Conservation (phyloP, 345 rosid species). For the Hirschfeldia incana region DNA sequence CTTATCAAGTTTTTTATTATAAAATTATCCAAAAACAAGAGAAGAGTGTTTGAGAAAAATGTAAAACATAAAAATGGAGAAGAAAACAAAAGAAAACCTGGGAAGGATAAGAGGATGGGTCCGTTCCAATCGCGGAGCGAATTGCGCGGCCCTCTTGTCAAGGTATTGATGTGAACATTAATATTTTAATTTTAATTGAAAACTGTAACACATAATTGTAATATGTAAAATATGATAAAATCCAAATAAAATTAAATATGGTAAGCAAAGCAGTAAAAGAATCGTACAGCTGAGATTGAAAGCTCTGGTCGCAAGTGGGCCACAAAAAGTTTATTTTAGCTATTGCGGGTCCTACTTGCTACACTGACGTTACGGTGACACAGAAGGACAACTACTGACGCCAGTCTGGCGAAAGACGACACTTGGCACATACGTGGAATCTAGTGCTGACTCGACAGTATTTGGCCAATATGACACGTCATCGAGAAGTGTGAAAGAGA, state of each 20-base stretch:
- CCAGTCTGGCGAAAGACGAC: slow-evolving; percentile 10
- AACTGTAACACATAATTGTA: not conserved
- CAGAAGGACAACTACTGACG: slow-evolving; percentile 19
- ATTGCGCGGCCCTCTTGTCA: slow-evolving; percentile 40
- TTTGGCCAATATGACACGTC: slow-evolving; percentile 25
- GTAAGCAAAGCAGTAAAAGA: slow-evolving; percentile 27
- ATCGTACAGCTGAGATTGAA: slow-evolving; percentile 38
- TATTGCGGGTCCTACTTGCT: slow-evolving; percentile 14
- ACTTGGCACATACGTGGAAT: slow-evolving; percentile 19
- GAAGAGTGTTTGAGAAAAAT: not conserved
- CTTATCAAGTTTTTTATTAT: not conserved
- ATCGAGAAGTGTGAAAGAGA: slow-evolving; percentile 1
- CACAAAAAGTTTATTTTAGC: not conserved
- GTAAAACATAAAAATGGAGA: not conserved
- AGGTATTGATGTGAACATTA: slow-evolving; percentile 34
- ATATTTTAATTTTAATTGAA: not conserved
- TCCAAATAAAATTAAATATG: slow-evolving; percentile 5
- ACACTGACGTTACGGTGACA: slow-evolving; percentile 36
- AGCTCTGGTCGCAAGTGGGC: slow-evolving; percentile 29
- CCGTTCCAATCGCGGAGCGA: slow-evolving; percentile 42
- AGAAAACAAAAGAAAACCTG: slow-evolving; percentile 34
- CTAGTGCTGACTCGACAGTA: slow-evolving; percentile 1
- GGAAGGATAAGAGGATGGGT: slow-evolving; percentile 34
- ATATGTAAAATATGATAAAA: not conserved
- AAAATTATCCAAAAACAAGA: not conserved